Conservation (phyloP, 768 basidiomycete genomes). For the Coprinopsis cinerea region DNA sequence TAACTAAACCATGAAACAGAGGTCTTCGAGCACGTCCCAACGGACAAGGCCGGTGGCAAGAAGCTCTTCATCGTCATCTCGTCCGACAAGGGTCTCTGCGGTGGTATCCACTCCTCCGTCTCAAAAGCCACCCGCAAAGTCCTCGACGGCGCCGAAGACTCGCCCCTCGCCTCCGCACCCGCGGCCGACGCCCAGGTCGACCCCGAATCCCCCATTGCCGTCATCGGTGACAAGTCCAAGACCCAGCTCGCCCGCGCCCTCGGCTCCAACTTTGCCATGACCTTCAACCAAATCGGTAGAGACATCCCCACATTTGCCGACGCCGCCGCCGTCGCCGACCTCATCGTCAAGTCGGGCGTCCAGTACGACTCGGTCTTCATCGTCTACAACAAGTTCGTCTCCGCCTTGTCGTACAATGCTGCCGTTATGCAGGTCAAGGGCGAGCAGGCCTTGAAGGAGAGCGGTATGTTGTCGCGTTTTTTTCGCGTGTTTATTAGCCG, state of each 20-base stretch:
- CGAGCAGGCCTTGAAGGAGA: slow-evolving; percentile 73
- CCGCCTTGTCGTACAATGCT: slow-evolving; percentile 88
- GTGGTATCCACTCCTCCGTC: slow-evolving; percentile 98
- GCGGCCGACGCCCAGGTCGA: slow-evolving; percentile 41
- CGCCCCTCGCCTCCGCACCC: slow-evolving; percentile 38
- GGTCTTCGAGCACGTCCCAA: slow-evolving; percentile 75
- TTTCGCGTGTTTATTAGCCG: neutral
- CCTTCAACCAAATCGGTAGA: slow-evolving; percentile 97
- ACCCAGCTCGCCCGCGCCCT: slow-evolving; percentile 72
- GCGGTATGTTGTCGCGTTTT: slow-evolving; percentile 45
- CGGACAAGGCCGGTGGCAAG: slow-evolving; percentile 62
- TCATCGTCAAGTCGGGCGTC: slow-evolving; percentile 79
- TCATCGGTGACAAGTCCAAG: slow-evolving; percentile 98
- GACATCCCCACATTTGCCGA: slow-evolving; percentile 97
- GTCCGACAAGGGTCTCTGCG: slow-evolving; percentile 98
- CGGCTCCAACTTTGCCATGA: slow-evolving; percentile 63
- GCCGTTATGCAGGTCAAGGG: slow-evolving; percentile 71
- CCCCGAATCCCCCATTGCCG: slow-evolving; percentile 64
- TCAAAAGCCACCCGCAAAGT: slow-evolving; percentile 81
- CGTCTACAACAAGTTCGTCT: slow-evolving; percentile 82
- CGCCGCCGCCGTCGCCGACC: slow-evolving; percentile 89
- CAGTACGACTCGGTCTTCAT: slow-evolving; percentile 82
- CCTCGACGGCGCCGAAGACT: slow-evolving; percentile 46
- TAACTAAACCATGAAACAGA: slow-evolving; percentile 59
- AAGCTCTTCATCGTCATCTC: slow-evolving; percentile 93